A percentile compares a stretch with the other conserved stretches of the same genome.
Conservation (phyloP, 1,284 basidiomycete species). For the Ceratobasidium papillatum region DNA sequence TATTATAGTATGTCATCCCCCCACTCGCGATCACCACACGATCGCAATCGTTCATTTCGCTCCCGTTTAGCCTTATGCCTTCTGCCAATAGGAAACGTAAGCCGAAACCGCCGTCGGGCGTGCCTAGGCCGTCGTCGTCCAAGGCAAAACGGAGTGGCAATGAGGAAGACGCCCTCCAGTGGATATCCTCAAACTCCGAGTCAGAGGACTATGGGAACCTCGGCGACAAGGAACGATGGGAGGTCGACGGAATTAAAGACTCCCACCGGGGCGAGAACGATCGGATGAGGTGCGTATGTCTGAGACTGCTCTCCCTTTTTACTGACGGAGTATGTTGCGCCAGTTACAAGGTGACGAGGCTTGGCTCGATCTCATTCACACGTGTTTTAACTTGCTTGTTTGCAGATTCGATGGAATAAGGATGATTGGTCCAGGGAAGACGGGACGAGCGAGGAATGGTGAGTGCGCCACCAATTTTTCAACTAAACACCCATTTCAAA, state of each 20-base stretch:
- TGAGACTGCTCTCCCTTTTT: background rate
- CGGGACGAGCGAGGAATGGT: constrained; percentile 37
- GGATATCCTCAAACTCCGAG: constrained; percentile 34
- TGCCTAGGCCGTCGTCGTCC: background rate
- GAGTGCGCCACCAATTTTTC: background rate
- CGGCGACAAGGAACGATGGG: constrained; percentile 27
- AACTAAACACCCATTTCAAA: background rate
- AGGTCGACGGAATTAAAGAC: constrained; percentile 27
- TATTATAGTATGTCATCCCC: background rate
- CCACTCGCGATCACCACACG: background rate
- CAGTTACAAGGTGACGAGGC: constrained; percentile 34
- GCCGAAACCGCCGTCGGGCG: background rate
- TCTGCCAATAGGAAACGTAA: constrained; percentile 19
- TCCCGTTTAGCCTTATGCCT: background rate
- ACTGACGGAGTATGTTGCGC: background rate
- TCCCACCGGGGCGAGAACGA: constrained; percentile 37
- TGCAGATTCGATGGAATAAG: constrained; percentile 32
- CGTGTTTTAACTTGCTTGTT: background rate
- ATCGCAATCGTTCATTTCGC: background rate
- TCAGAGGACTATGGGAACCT: constrained; percentile 34
- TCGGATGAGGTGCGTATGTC: constrained; percentile 32
- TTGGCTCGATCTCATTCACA: background rate
- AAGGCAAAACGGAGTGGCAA: constrained; percentile 27
- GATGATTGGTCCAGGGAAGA: constrained; percentile 24
- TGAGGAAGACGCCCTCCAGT: constrained; percentile 14